Conservation (phyloP, 2,329 filamentous ascomycete genomes). For the Elsinoe arachidis region DNA sequence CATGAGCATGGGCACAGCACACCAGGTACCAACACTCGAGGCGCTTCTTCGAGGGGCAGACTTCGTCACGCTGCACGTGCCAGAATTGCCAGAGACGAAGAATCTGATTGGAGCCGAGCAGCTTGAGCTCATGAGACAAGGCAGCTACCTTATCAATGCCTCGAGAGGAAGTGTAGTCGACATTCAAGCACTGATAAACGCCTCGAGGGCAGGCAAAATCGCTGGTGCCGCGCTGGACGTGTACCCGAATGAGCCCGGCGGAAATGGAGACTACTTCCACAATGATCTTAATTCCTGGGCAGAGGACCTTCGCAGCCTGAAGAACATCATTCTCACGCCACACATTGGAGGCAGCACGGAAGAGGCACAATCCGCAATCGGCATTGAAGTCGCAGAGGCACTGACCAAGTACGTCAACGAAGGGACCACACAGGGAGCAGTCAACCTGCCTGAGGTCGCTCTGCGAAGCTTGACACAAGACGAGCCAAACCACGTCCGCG, state of each 20-base stretch:
- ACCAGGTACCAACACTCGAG: constrained; percentile 70
- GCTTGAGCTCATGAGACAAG: constrained; percentile 81
- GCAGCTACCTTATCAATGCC: constrained; percentile 92
- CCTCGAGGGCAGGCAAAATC: constrained; percentile 75
- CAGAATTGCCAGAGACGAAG: constrained; percentile 84
- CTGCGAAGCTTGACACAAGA: constrained; percentile 84
- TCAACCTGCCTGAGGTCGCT: constrained; percentile 93
- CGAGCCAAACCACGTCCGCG: constrained; percentile 79
- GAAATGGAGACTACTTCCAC: constrained; percentile 93
- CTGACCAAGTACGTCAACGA: constrained; percentile 94
- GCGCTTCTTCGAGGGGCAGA: constrained; percentile 71
- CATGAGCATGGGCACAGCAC: constrained; percentile 85
- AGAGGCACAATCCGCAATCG: constrained; percentile 93
- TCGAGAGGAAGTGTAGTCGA: constrained; percentile 90
- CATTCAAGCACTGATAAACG: constrained; percentile 82
- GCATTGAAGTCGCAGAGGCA: constrained; percentile 81
- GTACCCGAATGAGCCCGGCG: constrained; percentile 85
- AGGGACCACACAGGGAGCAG: constrained; percentile 79
- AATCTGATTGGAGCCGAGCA: constrained; percentile 78
- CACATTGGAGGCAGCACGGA: constrained; percentile 98
- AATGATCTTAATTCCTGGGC: constrained; percentile 74
- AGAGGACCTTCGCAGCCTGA: constrained; percentile 72
- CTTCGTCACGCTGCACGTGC: constrained; percentile 91
- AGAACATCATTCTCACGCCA: constrained; percentile 89
- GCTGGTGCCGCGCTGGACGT: constrained; percentile 95